Conservation (phyloP, 257 asterid genomes). For the Buddleja alternifolia region DNA sequence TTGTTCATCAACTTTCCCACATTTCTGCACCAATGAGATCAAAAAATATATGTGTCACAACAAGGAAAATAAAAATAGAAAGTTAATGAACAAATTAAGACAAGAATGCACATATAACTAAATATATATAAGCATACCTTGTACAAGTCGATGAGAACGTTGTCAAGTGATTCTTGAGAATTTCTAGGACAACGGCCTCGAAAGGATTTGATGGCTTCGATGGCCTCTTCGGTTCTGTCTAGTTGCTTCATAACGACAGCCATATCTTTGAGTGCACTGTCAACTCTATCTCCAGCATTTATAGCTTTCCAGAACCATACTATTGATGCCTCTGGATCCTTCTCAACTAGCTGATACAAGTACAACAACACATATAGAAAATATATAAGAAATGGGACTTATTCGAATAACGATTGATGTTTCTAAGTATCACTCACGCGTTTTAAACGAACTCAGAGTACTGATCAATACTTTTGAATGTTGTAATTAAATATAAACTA, state of each 20-base stretch:
- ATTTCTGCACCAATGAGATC: conserved; percentile 54
- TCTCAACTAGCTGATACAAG: conserved; percentile 55
- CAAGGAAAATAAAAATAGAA: neutral
- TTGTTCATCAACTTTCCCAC: conserved; percentile 84
- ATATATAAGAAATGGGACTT: neutral
- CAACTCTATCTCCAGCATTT: conserved; percentile 73
- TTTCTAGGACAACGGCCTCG: conserved; percentile 61
- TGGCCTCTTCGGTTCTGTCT: conserved; percentile 69
- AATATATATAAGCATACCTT: conserved; percentile 41
- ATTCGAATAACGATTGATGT: neutral
- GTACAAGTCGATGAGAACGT: conserved; percentile 77
- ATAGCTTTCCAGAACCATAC: conserved; percentile 84
- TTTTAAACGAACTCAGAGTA: neutral
- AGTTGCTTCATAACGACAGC: conserved; percentile 85
- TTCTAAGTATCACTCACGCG: neutral
- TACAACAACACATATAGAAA: neutral
- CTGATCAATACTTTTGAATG: too few relatives aligned
- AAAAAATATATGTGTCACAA: neutral
- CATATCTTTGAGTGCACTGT: conserved; percentile 87
- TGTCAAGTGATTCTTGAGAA: conserved; percentile 78
- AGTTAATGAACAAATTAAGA: neutral
- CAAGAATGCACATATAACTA: neutral
- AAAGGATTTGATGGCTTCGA: conserved; percentile 67
- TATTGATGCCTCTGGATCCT: conserved; percentile 68
- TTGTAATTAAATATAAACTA: too few relatives aligned